Percentiles rank a stretch among this genome's conserved stretches.
Evolutionary conservation across 176 grass and related monocot genomes (phyloP).

Genomic region (Cenchrus fungigraminus): DNA sequence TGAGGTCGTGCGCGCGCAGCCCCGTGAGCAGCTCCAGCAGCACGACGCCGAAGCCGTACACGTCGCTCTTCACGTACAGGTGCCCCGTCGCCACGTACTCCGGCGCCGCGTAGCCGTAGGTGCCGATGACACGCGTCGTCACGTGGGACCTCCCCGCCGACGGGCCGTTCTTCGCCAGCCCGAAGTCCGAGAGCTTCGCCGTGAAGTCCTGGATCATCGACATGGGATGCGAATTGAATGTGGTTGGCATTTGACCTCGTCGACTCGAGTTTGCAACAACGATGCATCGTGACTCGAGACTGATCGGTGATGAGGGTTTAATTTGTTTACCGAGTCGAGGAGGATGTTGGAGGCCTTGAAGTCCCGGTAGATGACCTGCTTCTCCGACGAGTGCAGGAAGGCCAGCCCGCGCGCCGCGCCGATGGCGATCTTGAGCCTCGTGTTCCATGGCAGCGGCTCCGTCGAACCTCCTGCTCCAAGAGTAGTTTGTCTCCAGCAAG

Average conservation of each 20-base stretch:
- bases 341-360: slow-evolving; percentile 90
- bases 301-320: neutral
- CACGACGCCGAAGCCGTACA: slow-evolving; percentile 84
- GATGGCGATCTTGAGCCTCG: slow-evolving; percentile 70
- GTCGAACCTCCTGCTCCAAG: slow-evolving; percentile 21
- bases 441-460: slow-evolving; percentile 56
- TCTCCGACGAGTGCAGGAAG: slow-evolving; percentile 76
- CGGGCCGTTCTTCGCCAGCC: slow-evolving; percentile 88
- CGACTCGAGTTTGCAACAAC: neutral
- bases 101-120: slow-evolving; percentile 92
- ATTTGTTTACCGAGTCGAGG: slow-evolving; percentile 55
- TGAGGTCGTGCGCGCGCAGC: slow-evolving; percentile 72
- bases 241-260: neutral
- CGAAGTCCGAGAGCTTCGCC: slow-evolving; percentile 89
- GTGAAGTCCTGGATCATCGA: slow-evolving; percentile 54
- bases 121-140: slow-evolving; percentile 79
- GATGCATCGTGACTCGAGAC: too few species aligned
- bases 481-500: neutral
- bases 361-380: slow-evolving; percentile 78
- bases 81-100: slow-evolving; percentile 92
- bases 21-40: slow-evolving; percentile 82
- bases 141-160: slow-evolving; percentile 67
- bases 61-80: slow-evolving; percentile 88
- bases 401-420: slow-evolving; percentile 66
- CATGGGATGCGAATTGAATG: too few species aligned